phyloP scores from a whole-genome alignment of 495 filamentous ascomycete genomes.

The Trypethelium eluteriae region DNA sequence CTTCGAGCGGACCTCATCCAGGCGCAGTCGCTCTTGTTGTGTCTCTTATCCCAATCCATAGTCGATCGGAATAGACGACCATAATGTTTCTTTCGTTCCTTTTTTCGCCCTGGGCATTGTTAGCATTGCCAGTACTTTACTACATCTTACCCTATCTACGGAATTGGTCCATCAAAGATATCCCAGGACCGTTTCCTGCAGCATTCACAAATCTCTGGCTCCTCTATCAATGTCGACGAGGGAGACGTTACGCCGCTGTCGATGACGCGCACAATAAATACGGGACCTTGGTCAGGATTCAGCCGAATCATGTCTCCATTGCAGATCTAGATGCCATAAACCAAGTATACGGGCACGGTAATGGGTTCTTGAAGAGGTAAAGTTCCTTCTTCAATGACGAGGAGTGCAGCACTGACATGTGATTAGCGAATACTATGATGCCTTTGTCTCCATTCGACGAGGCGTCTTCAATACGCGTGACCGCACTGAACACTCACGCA shows the following conservation, averaged over 20 bases:
- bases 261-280: slow-evolving; percentile 65
- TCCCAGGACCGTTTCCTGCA: slow-evolving; percentile 63
- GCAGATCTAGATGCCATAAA: slow-evolving; percentile 53
- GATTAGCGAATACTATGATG: slow-evolving; percentile 72
- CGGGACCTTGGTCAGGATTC: slow-evolving; percentile 53
- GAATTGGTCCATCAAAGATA: slow-evolving; percentile 52
- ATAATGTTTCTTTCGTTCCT: slow-evolving; percentile 44
- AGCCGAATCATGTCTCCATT: slow-evolving; percentile 52
- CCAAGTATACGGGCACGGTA: slow-evolving; percentile 48
- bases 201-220: slow-evolving; percentile 76
- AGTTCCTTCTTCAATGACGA: not conserved
- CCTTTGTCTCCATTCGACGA: slow-evolving; percentile 78
- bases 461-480: slow-evolving; percentile 89
- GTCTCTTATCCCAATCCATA: not conserved
- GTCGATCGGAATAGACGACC: not conserved
- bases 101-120: slow-evolving; percentile 51
- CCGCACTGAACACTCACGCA: slow-evolving; percentile 74
- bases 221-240: slow-evolving; percentile 57
- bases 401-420: slow-evolving; percentile 1
- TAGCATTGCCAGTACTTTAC: slow-evolving; percentile 49
- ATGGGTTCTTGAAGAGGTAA: slow-evolving; percentile 39
- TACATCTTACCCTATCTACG: slow-evolving; percentile 65
- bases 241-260: slow-evolving; percentile 60
- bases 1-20: not conserved
- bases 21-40: not conserved